Evolutionary conservation across 495 filamentous ascomycete species (phyloP).

Genomic region (Immersiella caudata): DNA sequence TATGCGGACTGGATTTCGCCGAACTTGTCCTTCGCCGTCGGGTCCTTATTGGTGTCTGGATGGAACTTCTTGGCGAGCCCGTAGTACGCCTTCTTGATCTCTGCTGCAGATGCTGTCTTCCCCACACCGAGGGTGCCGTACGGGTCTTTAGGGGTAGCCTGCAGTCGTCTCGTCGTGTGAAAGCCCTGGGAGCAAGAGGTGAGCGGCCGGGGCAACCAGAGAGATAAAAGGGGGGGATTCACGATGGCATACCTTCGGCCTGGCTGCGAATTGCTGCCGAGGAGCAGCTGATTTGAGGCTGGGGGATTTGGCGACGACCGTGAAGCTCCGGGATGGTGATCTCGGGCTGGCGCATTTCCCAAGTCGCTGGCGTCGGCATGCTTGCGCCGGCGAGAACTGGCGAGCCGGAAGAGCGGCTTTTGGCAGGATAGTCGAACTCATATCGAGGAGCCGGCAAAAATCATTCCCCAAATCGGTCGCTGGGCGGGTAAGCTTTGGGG

Average conservation of each 20-base stretch:
- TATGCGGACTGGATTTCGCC: slow-evolving; percentile 89
- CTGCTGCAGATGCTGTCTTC: slow-evolving; percentile 74
- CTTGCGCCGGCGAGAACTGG: slow-evolving; percentile 51
- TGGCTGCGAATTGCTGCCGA: background rate
- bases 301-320: slow-evolving; percentile 22
- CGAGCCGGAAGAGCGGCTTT: slow-evolving; percentile 56
- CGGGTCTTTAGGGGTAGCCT: slow-evolving; percentile 72
- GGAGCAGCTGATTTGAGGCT: slow-evolving; percentile 11
- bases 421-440: slow-evolving; percentile 54
- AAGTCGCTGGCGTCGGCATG: slow-evolving; percentile 50
- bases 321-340: slow-evolving; percentile 19
- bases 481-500: background rate
- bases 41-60: slow-evolving; percentile 95
- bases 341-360: slow-evolving; percentile 32
- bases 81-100: slow-evolving; percentile 99
- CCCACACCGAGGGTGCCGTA: slow-evolving; percentile 85
- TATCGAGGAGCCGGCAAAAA: slow-evolving; percentile 35
- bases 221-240: background rate
- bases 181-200: slow-evolving; percentile 59
- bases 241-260: slow-evolving; percentile 26
- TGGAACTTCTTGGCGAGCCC: slow-evolving; percentile 97
- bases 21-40: slow-evolving; percentile 90
- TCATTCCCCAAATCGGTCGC: slow-evolving; percentile 19
- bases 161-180: slow-evolving; percentile 65
- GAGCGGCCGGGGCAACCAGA: background rate